Percentiles rank a stretch among this genome's conserved stretches.
These are phyloP conservation scores for Diversispora epigaea DNA, from an alignment of 192 early-diverging fungal genomes.

Conservation along the genomic window DNA sequence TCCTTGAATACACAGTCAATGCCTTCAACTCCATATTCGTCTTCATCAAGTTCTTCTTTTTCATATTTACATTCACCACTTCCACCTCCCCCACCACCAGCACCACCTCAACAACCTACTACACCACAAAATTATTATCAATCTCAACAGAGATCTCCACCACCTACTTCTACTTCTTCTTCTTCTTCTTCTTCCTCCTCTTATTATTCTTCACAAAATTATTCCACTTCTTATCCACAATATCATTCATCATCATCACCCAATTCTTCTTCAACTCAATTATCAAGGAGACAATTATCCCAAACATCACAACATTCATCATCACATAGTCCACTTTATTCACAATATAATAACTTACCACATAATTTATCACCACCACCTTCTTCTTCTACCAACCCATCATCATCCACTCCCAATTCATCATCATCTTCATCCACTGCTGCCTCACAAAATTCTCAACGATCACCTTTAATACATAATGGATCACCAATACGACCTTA, in stretches of 20 bases:
- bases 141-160: not conserved
- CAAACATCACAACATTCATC: not conserved
- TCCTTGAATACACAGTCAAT: not conserved
- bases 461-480: not conserved
- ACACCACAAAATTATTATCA: not conserved
- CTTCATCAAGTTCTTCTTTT: conserved; percentile 2
- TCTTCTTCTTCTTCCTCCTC: not conserved
- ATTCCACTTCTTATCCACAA: not conserved
- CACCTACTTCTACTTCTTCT: too few relatives aligned
- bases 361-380: not conserved
- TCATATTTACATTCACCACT: not conserved
- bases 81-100: not conserved
- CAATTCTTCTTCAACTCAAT: not conserved
- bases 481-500: not conserved
- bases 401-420: not conserved
- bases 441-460: not conserved
- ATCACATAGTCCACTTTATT: not conserved
- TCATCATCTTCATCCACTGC: not conserved
- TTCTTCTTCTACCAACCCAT: not conserved
- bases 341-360: not conserved
- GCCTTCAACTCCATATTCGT: not conserved
- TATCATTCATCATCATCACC: not conserved
- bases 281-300: not conserved
- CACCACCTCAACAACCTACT: not conserved
- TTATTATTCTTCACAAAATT: not conserved